These are phyloP conservation scores for Postia placenta DNA, from an alignment of 768 basidiomycete genomes.

Conservation along the genomic window DNA sequence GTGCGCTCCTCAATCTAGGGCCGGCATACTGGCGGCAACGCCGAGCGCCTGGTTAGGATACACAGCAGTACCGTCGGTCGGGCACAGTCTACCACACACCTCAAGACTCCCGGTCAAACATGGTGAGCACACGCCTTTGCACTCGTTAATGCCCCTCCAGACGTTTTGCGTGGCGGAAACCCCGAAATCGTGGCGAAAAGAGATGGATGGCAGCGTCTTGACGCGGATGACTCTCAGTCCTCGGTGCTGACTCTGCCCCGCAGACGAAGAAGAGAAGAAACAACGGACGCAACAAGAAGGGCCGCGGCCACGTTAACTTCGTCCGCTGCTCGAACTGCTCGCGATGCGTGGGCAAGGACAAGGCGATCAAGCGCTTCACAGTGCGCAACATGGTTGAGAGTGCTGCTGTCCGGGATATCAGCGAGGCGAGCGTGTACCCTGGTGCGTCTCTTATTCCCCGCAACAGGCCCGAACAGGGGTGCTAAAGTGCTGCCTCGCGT, in stretches of 20 bases:
- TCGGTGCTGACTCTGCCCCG: slow-evolving; percentile 5
- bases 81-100: slow-evolving; percentile 6
- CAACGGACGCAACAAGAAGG: slow-evolving; percentile 98
- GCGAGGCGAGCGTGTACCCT: slow-evolving; percentile 89
- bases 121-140: slow-evolving; percentile 25
- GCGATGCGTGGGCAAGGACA: slow-evolving; percentile 96
- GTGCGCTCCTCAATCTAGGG: slow-evolving; percentile 6
- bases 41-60: neutral
- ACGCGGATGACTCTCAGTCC: slow-evolving; percentile 20
- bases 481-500: slow-evolving; percentile 50
- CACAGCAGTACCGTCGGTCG: slow-evolving; percentile 3
- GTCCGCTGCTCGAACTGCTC: slow-evolving; percentile 99
- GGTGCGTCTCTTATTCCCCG: slow-evolving; percentile 47
- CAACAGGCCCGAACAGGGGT: too few species aligned
- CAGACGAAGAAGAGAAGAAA: slow-evolving; percentile 99
- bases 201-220: slow-evolving; percentile 26
- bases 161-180: slow-evolving; percentile 9
- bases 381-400: slow-evolving; percentile 99
- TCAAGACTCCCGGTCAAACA: slow-evolving; percentile 30
- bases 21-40: neutral
- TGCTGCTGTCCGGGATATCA: slow-evolving; percentile 95
- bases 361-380: slow-evolving; percentile 99
- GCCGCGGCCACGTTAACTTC: slow-evolving; percentile 91
- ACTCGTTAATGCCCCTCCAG: neutral
- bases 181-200: slow-evolving; percentile 3